Evolutionary conservation across 805 yeast genomes (phyloP).

Genomic region (Saccharomycopsis sp.): DNA sequence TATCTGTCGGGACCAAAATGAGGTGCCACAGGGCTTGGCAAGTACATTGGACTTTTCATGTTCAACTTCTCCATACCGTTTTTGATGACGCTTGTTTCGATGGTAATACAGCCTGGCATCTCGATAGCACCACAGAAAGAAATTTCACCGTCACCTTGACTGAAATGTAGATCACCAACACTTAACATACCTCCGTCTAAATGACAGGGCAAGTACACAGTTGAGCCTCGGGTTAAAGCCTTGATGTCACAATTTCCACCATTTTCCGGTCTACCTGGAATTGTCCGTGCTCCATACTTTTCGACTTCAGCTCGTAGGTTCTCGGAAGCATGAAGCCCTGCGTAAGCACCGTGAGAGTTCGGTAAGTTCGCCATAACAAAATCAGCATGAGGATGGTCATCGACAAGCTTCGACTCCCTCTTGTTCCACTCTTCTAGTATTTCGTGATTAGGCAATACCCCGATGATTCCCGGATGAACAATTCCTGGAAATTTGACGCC

Average conservation of each 20-base stretch:
- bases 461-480: constrained; percentile 46
- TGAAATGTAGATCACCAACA: constrained; percentile 44
- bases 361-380: constrained; percentile 38
- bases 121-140: constrained; percentile 51
- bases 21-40: constrained; percentile 44
- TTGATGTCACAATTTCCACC: constrained; percentile 51
- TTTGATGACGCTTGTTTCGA: constrained; percentile 36
- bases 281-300: constrained; percentile 43
- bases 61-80: constrained; percentile 35
- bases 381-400: constrained; percentile 31
- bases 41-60: constrained; percentile 40
- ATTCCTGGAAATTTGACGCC: constrained; percentile 43
- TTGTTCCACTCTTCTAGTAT: constrained; percentile 39
- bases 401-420: constrained; percentile 35
- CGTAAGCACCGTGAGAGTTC: constrained; percentile 31
- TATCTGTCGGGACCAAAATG: constrained; percentile 44
- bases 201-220: constrained; percentile 41
- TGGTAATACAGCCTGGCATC: constrained; percentile 42
- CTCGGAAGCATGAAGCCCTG: constrained; percentile 33
- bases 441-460: constrained; percentile 42
- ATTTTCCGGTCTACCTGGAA: constrained; percentile 47
- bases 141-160: constrained; percentile 49
- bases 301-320: constrained; percentile 29
- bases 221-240: constrained; percentile 43
- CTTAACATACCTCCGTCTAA: constrained; percentile 42